phyloP scores from a whole-genome alignment of 345 rosid genomes.

The Eucalyptus coolabah region DNA sequence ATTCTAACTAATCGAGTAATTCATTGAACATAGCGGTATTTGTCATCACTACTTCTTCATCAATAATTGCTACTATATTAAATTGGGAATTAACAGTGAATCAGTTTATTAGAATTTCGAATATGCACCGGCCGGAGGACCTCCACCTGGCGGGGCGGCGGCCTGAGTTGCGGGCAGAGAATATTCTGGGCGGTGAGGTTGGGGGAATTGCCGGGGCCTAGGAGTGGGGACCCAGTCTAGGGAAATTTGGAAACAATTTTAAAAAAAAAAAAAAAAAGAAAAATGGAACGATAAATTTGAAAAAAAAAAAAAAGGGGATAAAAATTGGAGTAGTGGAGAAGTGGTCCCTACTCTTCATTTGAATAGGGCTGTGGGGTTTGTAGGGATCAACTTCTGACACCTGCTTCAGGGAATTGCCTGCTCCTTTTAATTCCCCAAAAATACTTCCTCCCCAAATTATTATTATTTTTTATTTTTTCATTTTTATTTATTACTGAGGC shows the following conservation, averaged over 20 bases:
- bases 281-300: background rate
- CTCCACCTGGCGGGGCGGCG: background rate
- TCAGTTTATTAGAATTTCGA: background rate
- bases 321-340: background rate
- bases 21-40: background rate
- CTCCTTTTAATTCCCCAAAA: background rate
- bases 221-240: background rate
- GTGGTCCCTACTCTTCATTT: background rate
- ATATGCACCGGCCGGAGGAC: background rate
- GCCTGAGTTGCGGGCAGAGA: background rate
- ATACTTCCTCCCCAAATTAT: background rate
- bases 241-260: background rate
- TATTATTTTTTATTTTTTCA: background rate
- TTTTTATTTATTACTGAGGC: background rate
- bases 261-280: rapidly evolving
- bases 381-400: background rate
- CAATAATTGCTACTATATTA: background rate
- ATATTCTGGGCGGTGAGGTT: background rate
- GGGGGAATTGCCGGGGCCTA: background rate
- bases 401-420: background rate
- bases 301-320: background rate
- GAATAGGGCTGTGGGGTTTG: background rate
- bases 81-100: background rate
- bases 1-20: background rate
- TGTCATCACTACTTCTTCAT: background rate